A percentile compares a stretch with the other conserved stretches of the same genome.
These are phyloP conservation scores for Anthoceros angustus DNA, from an alignment of 225 moss, liverwort and hornwort species.

Conservation along the genomic window DNA sequence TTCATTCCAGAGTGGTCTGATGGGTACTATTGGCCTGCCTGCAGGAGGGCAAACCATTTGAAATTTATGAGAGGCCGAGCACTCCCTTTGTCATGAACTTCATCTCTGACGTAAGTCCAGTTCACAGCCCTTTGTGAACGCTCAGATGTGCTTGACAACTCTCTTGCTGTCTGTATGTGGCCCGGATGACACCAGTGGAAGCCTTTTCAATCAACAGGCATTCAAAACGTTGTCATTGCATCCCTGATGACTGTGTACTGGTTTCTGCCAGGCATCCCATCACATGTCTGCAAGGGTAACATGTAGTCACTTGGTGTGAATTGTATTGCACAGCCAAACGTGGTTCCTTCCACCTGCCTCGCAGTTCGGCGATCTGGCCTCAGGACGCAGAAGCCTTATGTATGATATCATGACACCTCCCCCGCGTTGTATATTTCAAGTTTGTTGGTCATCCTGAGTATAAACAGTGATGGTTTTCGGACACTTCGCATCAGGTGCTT, in stretches of 20 bases:
- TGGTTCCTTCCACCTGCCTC: slow-evolving; percentile 16
- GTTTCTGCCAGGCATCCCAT: slow-evolving; percentile 5
- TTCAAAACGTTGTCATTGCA: neutral
- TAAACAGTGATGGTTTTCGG: neutral
- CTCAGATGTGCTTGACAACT: neutral
- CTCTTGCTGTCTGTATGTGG: neutral
- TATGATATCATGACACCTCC: neutral
- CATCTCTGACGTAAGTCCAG: slow-evolving; percentile 16
- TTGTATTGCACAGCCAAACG: slow-evolving; percentile 12
- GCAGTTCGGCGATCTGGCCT: slow-evolving; percentile 17
- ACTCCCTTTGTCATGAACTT: slow-evolving; percentile 25
- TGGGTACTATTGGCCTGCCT: neutral
- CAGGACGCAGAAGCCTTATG: slow-evolving; percentile 14
- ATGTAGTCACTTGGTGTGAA: slow-evolving; percentile 3
- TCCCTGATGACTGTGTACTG: neutral
- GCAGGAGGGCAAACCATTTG: slow-evolving; percentile 19
- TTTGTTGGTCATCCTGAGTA: no score
- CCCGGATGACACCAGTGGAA: no score
- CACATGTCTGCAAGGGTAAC: slow-evolving; percentile 5
- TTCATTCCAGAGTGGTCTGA: neutral
- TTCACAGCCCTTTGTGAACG: neutral
- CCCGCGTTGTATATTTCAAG: neutral
- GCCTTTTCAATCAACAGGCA: no score
- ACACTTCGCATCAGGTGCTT: slow-evolving; percentile 10
- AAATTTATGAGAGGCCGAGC: slow-evolving; percentile 16